These are phyloP conservation scores for Solanum etuberosum DNA, from an alignment of 257 asterid species.

Conservation along the genomic window DNA sequence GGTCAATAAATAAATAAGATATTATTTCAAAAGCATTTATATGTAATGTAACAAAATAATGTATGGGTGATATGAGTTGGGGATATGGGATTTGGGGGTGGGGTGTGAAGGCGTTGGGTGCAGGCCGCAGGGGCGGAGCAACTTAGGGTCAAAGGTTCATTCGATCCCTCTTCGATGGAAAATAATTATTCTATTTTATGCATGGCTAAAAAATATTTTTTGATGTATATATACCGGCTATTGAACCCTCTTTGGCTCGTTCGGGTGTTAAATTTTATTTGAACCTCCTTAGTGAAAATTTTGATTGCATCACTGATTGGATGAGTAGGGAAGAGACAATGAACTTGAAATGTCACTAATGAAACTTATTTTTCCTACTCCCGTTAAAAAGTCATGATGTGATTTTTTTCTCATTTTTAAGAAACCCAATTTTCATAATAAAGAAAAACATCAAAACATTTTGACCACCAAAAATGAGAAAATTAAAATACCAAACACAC, in stretches of 20 bases:
- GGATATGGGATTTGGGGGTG: neutral
- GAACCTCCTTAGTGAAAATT: neutral
- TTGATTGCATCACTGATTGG: accelerated
- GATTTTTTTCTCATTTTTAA: neutral
- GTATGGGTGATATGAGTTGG: neutral
- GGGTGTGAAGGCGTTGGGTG: neutral
- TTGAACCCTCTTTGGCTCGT: neutral
- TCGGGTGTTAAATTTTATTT: too few relatives aligned
- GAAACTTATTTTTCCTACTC: neutral
- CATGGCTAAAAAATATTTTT: too few relatives aligned
- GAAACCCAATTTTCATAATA: neutral
- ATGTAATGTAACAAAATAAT: neutral
- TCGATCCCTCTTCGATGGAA: too few relatives aligned
- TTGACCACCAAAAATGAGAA: neutral
- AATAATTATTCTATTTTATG: too few relatives aligned
- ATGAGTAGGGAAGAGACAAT: neutral
- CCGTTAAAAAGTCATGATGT: neutral
- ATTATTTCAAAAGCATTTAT: neutral
- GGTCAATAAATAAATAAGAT: neutral
- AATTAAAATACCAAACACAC: neutral
- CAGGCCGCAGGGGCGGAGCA: neutral
- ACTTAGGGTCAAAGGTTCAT: neutral
- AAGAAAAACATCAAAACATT: neutral
- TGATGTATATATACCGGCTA: accelerated
- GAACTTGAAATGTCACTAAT: neutral